Evolutionary conservation across 306 rosid species (phyloP), one percentile per base, ranked within the genome.

Genomic region (Prunus dulcis): DNA sequence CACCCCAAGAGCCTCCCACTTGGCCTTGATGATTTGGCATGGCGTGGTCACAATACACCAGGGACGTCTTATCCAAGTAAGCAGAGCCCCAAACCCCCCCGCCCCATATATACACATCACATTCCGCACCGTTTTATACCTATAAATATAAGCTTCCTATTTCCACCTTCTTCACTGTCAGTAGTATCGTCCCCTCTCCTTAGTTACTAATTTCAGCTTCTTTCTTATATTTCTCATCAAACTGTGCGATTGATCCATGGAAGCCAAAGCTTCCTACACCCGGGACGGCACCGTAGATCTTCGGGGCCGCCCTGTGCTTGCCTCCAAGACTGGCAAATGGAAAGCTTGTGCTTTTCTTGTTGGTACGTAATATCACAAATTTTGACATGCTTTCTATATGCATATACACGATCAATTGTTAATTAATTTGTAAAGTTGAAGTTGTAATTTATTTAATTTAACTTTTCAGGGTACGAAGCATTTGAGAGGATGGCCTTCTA

Each of bases 401-500:
- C 9, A 55, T 13, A 6, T 60, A 6, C 43, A 6, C 9, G 43
- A 34, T 34, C 43, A 34, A 1, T 34, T 15, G 14, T 56, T 13
- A 2, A 25, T 60, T 25, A 60, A 5, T 25, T 13, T 60, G 15
- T 60, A 23, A 12, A 30, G 25, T 0, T 14, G 10, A 60, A 60
- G 2, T 23, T 6, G 25, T 60, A 23, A 13, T 60, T 12, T 23
- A 13, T 60, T 12, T 23, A 27, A 22, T 14, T 15, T 38, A 73
- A 32, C 56, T 53, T 58, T 70, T 76, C 75, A 95, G 99, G 97
- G 3, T 96, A 96, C 78, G 99, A 96, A 88, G 99, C 97, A 58
- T 96, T 96, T 84, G 99, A 96, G 80, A 92, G 99, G 84, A 96
- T 96, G 99, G 97, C 99, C 27, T 96, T 96, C 81, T 92, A 96